Percentiles rank a stretch among this genome's conserved stretches.
Evolutionary conservation across 2,329 filamentous ascomycete genomes (phyloP).

Genomic region (Colletotrichum aenigma): DNA sequence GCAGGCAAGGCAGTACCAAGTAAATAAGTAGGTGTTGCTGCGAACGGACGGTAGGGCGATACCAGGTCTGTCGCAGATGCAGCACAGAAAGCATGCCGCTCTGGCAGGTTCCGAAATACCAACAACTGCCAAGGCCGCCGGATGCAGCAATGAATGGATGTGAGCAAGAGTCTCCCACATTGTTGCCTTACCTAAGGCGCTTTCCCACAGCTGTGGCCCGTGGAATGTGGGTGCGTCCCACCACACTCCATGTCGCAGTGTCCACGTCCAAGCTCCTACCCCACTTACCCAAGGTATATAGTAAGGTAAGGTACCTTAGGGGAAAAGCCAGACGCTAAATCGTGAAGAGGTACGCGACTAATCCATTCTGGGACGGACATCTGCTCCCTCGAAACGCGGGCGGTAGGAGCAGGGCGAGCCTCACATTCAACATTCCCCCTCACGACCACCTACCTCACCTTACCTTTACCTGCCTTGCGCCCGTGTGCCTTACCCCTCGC

Average conservation of each 20-base stretch:
- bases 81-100: not conserved
- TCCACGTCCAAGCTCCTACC: not conserved
- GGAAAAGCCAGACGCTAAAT: not conserved
- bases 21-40: not conserved
- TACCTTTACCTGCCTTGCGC: not conserved
- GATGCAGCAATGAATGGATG: not conserved
- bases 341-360: not conserved
- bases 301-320: not conserved
- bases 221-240: not conserved
- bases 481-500: not conserved
- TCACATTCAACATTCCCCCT: not conserved
- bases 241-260: not conserved
- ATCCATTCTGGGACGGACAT: not conserved
- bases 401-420: not conserved
- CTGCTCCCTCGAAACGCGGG: not conserved
- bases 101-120: not conserved
- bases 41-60: conserved; percentile 15
- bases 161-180: not conserved
- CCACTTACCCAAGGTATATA: not conserved
- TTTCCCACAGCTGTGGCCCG: not conserved
- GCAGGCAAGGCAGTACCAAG: no score
- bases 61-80: conserved; percentile 4
- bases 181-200: not conserved
- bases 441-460: not conserved
- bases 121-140: not conserved